These are phyloP conservation scores for Telfairia occidentalis DNA, from an alignment of 331 rosid genomes.

Conservation along the genomic window DNA sequence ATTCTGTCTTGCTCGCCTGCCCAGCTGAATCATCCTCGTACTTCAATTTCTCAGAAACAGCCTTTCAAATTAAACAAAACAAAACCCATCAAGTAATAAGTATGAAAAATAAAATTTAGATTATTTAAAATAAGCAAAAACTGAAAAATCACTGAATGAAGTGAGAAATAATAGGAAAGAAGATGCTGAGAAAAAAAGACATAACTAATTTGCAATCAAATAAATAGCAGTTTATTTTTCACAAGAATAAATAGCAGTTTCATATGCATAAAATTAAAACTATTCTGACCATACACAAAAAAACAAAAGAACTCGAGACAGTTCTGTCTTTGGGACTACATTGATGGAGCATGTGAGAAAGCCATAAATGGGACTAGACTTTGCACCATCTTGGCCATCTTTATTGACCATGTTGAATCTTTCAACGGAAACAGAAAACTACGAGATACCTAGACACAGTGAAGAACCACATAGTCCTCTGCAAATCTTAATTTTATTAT, in stretches of 20 bases:
- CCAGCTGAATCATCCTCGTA: constrained; percentile 47
- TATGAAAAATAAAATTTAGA: neutral
- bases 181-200: neutral
- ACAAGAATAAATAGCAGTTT: neutral
- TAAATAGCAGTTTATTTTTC: neutral
- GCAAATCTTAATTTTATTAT: neutral
- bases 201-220: neutral
- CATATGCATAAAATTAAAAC: neutral
- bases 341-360: neutral
- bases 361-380: neutral
- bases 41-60: constrained; percentile 38
- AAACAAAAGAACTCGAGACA: neutral
- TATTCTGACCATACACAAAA: neutral
- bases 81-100: constrained; percentile 17
- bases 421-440: neutral
- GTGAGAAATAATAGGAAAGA: neutral
- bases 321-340: neutral
- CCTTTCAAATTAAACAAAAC: constrained; percentile 30
- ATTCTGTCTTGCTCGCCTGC: constrained; percentile 42
- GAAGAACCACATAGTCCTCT: neutral
- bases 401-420: neutral
- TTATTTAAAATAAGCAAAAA: neutral
- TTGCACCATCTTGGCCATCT: neutral
- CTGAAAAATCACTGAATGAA: neutral
- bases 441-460: neutral